Evolutionary conservation across 2,329 filamentous ascomycete genomes (phyloP).

Genomic region (Metarhizium humberi): DNA sequence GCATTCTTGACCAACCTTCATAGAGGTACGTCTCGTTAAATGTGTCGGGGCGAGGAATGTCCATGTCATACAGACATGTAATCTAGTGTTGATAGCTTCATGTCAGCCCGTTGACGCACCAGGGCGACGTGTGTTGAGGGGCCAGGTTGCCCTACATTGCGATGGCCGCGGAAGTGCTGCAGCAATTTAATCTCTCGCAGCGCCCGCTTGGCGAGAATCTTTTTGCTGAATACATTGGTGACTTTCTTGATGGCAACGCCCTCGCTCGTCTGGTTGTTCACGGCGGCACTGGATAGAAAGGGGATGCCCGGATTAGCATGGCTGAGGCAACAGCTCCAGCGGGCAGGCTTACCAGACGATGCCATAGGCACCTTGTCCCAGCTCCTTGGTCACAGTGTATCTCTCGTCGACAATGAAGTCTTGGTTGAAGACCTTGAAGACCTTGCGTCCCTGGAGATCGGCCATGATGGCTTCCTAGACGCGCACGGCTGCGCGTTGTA

Average conservation of each 20-base stretch:
- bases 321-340: too few relatives aligned
- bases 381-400: slow-evolving; percentile 97
- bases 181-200: slow-evolving; percentile 97
- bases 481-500: neutral
- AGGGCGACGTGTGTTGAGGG: neutral
- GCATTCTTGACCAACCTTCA: slow-evolving; percentile 56
- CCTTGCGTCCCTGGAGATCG: slow-evolving; percentile 57
- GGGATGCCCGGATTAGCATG: neutral
- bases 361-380: slow-evolving; percentile 95
- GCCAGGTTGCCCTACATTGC: slow-evolving; percentile 53
- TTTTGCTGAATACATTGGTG: slow-evolving; percentile 99
- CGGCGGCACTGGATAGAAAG: slow-evolving; percentile 61
- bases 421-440: slow-evolving; percentile 99
- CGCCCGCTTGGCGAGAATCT: slow-evolving; percentile 96
- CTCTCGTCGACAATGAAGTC: slow-evolving; percentile 98
- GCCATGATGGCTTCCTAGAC: slow-evolving; percentile 20
- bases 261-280: slow-evolving; percentile 82
- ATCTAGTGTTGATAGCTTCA: slow-evolving; percentile 51
- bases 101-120: neutral
- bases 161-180: slow-evolving; percentile 89
- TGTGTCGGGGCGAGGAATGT: slow-evolving; percentile 92
- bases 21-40: slow-evolving; percentile 99
- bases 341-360: slow-evolving; percentile 76
- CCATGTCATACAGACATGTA: slow-evolving; percentile 98
- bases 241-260: slow-evolving; percentile 99